Conservation (phyloP, 2,329 filamentous ascomycete species). For the Beauveria sp. region DNA sequence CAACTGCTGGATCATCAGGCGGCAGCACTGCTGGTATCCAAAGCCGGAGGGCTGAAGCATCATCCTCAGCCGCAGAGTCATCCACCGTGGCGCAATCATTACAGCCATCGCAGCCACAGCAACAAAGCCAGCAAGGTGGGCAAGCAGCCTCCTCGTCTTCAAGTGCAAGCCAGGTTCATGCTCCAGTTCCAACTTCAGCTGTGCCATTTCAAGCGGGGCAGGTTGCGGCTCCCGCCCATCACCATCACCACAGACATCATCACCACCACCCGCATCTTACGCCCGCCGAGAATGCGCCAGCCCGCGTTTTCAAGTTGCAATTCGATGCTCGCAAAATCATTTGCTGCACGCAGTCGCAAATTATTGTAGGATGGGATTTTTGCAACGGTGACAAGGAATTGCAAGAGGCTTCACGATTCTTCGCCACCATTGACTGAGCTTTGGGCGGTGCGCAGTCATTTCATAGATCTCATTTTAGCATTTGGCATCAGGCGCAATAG, state of each 20-base stretch:
- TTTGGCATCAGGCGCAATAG: neutral
- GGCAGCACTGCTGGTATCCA: neutral
- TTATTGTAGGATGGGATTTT: slow-evolving; percentile 98
- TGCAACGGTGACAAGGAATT: slow-evolving; percentile 78
- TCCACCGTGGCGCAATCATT: neutral
- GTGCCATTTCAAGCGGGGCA: slow-evolving; percentile 9
- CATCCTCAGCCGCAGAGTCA: neutral
- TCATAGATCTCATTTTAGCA: neutral
- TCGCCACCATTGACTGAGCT: slow-evolving; percentile 49
- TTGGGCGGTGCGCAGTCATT: neutral
- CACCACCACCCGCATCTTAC: slow-evolving; percentile 38
- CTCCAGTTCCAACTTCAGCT: slow-evolving; percentile 1
- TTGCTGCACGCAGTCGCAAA: slow-evolving; percentile 84
- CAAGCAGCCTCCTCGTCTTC: neutral
- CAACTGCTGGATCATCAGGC: neutral
- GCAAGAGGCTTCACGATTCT: slow-evolving; percentile 70
- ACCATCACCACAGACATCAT: slow-evolving; percentile 7
- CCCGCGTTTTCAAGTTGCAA: slow-evolving; percentile 88
- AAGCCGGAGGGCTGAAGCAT: neutral
- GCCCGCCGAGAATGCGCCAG: slow-evolving; percentile 38
- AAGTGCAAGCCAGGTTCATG: neutral
- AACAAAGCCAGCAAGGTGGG: slow-evolving; percentile 1
- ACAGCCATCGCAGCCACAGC: neutral
- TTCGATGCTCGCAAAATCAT: slow-evolving; percentile 91
- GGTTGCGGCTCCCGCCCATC: slow-evolving; percentile 13